Base-by-base conservation (phyloP, 768 basidiomycete genomes). In the Russula compacta region DNA sequence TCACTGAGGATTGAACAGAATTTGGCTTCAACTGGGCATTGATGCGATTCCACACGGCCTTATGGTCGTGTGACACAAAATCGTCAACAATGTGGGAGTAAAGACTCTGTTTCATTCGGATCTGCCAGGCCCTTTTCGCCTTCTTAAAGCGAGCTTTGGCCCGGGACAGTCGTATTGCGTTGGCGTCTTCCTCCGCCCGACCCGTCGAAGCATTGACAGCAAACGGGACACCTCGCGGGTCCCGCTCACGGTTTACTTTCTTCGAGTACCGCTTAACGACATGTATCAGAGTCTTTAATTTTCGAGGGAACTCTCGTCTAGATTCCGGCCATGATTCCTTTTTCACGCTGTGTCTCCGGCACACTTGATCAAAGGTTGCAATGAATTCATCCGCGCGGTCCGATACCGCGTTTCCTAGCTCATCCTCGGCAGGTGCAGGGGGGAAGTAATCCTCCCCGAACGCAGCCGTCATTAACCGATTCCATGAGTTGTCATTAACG, bases 401-500 rank as follows among this genome's bases (percentile, higher is more conserved):
- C 46, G 46, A 21, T 12, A 47, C 19, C 12, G 14, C 6, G 10
- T 43, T 17, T 12, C 14, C n/a, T 43, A 43, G 1, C 2, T 43
- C 42, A 3, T 12, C 42, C 12, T 14, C 15, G 2, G 5, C 8
- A 3, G 11, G 36, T 1, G 1, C 36, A 8, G 8, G 8, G 8
- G 36, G 8, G 8, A 38, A 8, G 5, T 1, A 3, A 8, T 38
- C 8, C 11, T 8, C 11, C 36, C 36, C 5, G 36, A 8, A 38
- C 8, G 36, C 36, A 1, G 1, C 10, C 2, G 42, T 43, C 42
- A 43, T 43, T 2, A 43, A 17, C 42, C n/a, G 2, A 2, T 2
- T 6, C 51, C 51, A 53, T 24, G 36, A n/a, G 15, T 53, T 53
- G 38, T 53, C 39, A 17, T 53, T 40, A 8, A 15, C 52, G 33